Base-by-base conservation (phyloP, 164 flowering plant genomes). In the Warburgia ugandensis region DNA sequence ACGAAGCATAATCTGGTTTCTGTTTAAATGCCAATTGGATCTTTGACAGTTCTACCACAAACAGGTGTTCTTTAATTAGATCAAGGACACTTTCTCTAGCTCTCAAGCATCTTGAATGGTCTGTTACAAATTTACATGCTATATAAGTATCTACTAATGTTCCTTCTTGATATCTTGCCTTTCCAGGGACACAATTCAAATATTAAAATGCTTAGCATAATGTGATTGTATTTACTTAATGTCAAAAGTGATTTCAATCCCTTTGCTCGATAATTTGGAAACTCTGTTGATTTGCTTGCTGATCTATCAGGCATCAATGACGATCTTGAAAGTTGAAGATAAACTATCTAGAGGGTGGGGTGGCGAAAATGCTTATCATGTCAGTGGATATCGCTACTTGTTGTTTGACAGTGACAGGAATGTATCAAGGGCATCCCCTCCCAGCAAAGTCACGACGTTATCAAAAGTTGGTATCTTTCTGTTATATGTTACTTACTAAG, bases 351-450 rank as follows among this genome's bases (percentile, higher is more conserved):
- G 79, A 70, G 97, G 96, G 49, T 94, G 99, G 97, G 90, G 86
- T 65, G 99, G 99, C 52, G 97, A 86, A 62, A 94, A 94, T 78
- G 92, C 99, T 23, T 89, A 94, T 71, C 99, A 94, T 70, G 96
- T 94, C 12, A 52, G 74, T 52, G 99, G 99, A 27, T 89, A 94
- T 60, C 94, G 99, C 12, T 94, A 94, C 67, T 69, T 94, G 39
- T 66, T 94, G 20, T 64, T 77, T 60, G 97, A 94, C 58, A 67
- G 68, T 53, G 89, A 86, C 65, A 74, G 75, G 67, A 72, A 69
- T 53, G 53, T 75, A 56, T 89, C 99, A 36, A 73, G 99, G 73
- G 92, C 95, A 59, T 84, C 97, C 46, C 99, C 99, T 33, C 76
- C 95, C 4, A 82, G 78, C 65, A 94, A 94, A 70, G 95, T 86